Evolutionary conservation across 1,284 basidiomycete species (phyloP), one percentile per base, ranked within the genome.

Genomic region (Caloboletus firmus): DNA sequence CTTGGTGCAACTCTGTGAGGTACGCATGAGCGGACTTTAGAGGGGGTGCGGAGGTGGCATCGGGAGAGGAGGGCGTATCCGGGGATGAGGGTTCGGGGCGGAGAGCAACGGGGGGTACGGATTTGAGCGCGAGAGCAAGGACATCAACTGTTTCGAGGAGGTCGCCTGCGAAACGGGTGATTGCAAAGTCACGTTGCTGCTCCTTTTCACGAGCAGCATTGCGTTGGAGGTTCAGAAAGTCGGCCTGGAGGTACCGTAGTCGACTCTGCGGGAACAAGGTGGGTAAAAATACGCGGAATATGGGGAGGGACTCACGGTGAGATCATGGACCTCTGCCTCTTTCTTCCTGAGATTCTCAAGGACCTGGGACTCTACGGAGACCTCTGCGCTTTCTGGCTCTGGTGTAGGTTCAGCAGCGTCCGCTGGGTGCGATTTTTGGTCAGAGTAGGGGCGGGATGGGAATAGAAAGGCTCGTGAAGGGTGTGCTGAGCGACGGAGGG

Each of bases 91-190:
- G 41, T 40, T 70, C 62, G 18, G 71, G 30, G 10, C 62, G 50
- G 45, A 84, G 69, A 34, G 75, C 79, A 44, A 79, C 74, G 56
- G 74, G 64, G 22, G 95, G 93, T 17, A 97, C 86, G 64, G 93
- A 92, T 70, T 87, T 89, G 57, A 99, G 80, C 5, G 96, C 97
- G 54, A 97, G 79, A 40, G 85, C 77, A 55, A 99, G 88, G 54
- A 98, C 92, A 71, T 99, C 97, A 60, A 94, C 86, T 31, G 93
- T 96, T 63, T 90, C 87, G 51, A 98, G 86, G 55, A 99, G 83
- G 76, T 98, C 93, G 49, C 77, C 73, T 12, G 96, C 96, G 67
- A 99, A 97, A 51, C 85, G 85, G 48, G 90, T 82, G 69, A 99
- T 95, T 55, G 95, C 95, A 74, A 91, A 96, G 74, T 98, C 94